A percentile compares a stretch with the other conserved stretches of the same genome.
These are phyloP conservation scores for Yamadazyma membranifaciens DNA, from an alignment of 1,139 yeast species.

Conservation along the genomic window DNA sequence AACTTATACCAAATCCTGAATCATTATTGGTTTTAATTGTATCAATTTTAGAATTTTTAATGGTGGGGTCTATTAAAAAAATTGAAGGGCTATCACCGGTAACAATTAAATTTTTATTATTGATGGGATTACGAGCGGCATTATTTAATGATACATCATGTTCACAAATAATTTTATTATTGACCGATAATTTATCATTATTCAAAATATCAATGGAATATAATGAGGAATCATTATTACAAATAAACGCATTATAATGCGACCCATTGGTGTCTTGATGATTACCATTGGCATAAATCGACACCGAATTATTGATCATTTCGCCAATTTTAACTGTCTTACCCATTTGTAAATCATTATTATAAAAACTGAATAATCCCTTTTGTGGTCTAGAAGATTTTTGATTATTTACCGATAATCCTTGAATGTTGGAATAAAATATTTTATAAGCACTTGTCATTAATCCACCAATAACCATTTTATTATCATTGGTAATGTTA, in stretches of 20 bases:
- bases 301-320: conserved; percentile 81
- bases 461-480: conserved; percentile 74
- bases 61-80: conserved; percentile 36
- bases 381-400: conserved; percentile 26
- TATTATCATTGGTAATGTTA: conserved; percentile 50
- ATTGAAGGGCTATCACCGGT: conserved; percentile 43
- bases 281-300: conserved; percentile 45
- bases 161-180: conserved; percentile 35
- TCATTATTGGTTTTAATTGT: conserved; percentile 60
- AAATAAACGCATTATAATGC: conserved; percentile 58
- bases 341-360: conserved; percentile 43
- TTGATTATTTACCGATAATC: conserved; percentile 16
- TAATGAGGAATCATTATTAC: conserved; percentile 77
- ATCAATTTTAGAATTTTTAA: conserved; percentile 18
- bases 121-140: conserved; percentile 32
- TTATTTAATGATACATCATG: conserved; percentile 41
- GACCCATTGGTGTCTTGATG: conserved; percentile 11
- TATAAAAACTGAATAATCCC: conserved; percentile 63
- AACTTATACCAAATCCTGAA: conserved; percentile 82
- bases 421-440: conserved; percentile 28
- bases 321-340: conserved; percentile 67
- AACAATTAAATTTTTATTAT: conserved; percentile 31
- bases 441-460: conserved; percentile 29
- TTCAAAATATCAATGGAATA: conserved; percentile 64
- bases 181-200: conserved; percentile 41